Percentiles rank a stretch among this genome's conserved stretches.
phyloP scores from a whole-genome alignment of 345 rosid species.

The Pistacia atlantica region DNA sequence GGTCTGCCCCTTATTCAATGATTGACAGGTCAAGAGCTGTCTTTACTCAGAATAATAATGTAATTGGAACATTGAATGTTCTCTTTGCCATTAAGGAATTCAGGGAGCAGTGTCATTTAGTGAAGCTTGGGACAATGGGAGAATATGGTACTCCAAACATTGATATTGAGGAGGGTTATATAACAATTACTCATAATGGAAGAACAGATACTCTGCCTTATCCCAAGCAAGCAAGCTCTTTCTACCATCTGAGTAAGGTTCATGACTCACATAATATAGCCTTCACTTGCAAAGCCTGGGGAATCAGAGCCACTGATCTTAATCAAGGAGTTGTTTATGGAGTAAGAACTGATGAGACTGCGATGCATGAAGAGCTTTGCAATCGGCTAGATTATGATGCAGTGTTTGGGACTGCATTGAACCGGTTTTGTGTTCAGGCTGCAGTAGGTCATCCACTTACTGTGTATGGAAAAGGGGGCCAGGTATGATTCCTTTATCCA shows the following conservation, averaged over 20 bases:
- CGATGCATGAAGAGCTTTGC: constrained; percentile 77
- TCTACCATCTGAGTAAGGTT: constrained; percentile 98
- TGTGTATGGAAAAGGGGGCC: constrained; percentile 97
- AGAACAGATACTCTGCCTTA: constrained; percentile 93
- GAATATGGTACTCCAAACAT: constrained; percentile 99
- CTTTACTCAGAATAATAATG: constrained; percentile 90
- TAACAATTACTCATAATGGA: constrained; percentile 90
- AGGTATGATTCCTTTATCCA: constrained; percentile 50
- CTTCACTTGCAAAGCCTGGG: constrained; percentile 99
- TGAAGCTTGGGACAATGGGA: constrained; percentile 98
- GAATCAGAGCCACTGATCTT: constrained; percentile 93
- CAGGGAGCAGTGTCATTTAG: constrained; percentile 84
- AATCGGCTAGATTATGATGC: constrained; percentile 95
- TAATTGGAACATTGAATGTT: constrained; percentile 90
- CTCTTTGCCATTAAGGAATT: constrained; percentile 97
- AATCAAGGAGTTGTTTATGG: constrained; percentile 99
- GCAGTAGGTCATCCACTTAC: constrained; percentile 96
- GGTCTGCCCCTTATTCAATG: constrained; percentile 98
- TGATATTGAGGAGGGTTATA: constrained; percentile 96
- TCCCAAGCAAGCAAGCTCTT: constrained; percentile 98
- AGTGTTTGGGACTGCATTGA: constrained; percentile 92
- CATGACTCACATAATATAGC: constrained; percentile 97
- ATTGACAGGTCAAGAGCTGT: constrained; percentile 92
- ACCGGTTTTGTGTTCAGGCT: constrained; percentile 96
- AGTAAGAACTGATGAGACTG: constrained; percentile 86